Conservation (phyloP, 78 protist genomes). For the Emiliania huxleyi region DNA sequence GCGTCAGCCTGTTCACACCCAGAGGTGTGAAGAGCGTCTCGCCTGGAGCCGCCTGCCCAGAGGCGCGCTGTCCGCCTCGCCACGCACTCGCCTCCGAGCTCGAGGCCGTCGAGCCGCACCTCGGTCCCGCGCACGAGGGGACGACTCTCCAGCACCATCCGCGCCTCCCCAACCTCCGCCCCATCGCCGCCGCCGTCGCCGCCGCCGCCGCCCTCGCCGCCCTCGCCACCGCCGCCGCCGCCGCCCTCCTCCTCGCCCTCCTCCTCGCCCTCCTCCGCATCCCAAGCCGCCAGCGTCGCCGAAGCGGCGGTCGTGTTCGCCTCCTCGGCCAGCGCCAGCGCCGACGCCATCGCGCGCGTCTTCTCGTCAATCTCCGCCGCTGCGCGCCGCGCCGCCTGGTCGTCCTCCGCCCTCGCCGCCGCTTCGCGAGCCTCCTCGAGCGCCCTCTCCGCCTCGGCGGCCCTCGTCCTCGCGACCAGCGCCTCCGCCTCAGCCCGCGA, state of each 20-base stretch:
- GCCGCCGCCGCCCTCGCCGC: background rate
- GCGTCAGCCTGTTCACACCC: no score
- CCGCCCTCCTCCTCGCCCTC: background rate
- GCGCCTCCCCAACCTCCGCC: background rate
- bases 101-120: background rate
- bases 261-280: background rate
- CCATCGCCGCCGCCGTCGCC: no score
- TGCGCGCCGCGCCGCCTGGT: background rate
- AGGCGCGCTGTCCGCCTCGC: background rate
- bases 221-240: background rate
- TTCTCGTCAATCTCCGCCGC: background rate
- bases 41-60: no score
- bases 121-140: background rate
- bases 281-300: background rate
- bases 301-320: background rate
- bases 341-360: background rate
- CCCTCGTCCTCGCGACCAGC: background rate
- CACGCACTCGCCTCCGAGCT: background rate
- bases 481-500: background rate
- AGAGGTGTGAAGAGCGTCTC: no score
- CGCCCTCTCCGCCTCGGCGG: background rate
- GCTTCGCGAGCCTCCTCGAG: background rate
- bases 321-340: background rate
- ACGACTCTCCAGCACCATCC: background rate
- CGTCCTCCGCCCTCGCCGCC: background rate